phyloP scores from a whole-genome alignment of 352 stramenopile species.

The Chloridella minuta region DNA sequence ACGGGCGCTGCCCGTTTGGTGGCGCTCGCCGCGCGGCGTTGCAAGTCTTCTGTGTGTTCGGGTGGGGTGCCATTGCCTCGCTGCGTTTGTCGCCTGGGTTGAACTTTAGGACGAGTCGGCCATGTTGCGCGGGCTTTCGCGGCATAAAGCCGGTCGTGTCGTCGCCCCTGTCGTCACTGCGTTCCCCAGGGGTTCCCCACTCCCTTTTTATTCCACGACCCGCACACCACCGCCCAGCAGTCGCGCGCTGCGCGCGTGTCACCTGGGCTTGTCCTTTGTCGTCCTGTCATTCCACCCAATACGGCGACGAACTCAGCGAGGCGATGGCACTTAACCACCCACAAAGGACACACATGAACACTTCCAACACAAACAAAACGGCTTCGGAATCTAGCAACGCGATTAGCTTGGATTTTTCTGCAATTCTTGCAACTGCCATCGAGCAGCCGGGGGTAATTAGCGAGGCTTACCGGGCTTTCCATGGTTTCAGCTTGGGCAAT shows the following conservation, averaged over 20 bases:
- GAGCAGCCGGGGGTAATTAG: neutral
- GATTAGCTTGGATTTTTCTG: neutral
- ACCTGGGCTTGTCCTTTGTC: neutral
- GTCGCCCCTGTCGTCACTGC: neutral
- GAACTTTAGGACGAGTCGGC: neutral
- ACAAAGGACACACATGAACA: neutral
- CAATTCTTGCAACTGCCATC: neutral
- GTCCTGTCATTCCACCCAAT: neutral
- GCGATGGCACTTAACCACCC: neutral
- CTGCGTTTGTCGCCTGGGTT: neutral
- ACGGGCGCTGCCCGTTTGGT: neutral
- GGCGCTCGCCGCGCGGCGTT: neutral
- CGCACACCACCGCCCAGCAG: neutral
- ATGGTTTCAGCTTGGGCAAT: neutral
- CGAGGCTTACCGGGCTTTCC: neutral
- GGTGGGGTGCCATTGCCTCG: neutral
- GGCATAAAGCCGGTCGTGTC: neutral
- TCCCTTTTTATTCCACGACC: neutral
- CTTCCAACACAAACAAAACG: neutral
- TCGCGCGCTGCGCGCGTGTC: neutral
- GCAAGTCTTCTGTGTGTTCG: neutral
- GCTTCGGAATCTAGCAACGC: neutral
- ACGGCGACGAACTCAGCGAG: neutral
- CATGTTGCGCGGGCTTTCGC: neutral
- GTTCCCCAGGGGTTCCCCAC: neutral